Base-by-base conservation (phyloP, 2,329 filamentous ascomycete species). In the Nigrospora sphaerica region DNA sequence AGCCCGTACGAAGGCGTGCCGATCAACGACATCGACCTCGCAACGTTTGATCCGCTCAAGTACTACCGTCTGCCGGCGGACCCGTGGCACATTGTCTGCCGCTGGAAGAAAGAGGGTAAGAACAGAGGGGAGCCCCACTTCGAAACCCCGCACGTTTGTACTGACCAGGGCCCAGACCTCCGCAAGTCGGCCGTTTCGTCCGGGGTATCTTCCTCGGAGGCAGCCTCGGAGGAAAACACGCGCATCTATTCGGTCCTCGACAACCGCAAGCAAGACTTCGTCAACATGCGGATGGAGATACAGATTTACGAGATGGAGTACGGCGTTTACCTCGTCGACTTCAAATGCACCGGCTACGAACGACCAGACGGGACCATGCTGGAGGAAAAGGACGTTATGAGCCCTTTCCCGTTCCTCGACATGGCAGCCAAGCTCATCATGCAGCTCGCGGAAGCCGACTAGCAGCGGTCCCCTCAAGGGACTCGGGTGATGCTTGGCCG, bases 321-420 rank as follows among this genome's bases (percentile, higher is more conserved):
- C 48, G 86, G 88, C 46, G 92, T 93, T 54, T 97, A 92, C 66
- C 84, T 98, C 52, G 93, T 98, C 42, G 93, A 98, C 65, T 98
- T 98, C 75, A 97, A 96, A 64, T 97, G 92, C 64, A 91, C 93
- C 13, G 93, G 93, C 17, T 98, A 98, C 68, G 93, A 98, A 70
- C 88, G 78, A 40, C 61, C 73, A 12, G 74, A 93, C 46, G 85
- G 92, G 42, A 81, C 85, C 54, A 71, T 85, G 43, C 71, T 90
- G 43, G 89, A 93, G 58, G 90, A 96, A 69, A 97, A 97, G 76
- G 87, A 95, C 60, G 89, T 95, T 52, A 92, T 89, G 39, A 95
- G 88, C 62, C 90, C 93, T 28, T 97, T 95, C 66, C 92, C 93
- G 4, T 97, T 96, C 70, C 75, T 97, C 60, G 92, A 97, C 68